Evolutionary conservation across 148 eudicot species (phyloP).

Genomic region (Rhododendron griersonianum): DNA sequence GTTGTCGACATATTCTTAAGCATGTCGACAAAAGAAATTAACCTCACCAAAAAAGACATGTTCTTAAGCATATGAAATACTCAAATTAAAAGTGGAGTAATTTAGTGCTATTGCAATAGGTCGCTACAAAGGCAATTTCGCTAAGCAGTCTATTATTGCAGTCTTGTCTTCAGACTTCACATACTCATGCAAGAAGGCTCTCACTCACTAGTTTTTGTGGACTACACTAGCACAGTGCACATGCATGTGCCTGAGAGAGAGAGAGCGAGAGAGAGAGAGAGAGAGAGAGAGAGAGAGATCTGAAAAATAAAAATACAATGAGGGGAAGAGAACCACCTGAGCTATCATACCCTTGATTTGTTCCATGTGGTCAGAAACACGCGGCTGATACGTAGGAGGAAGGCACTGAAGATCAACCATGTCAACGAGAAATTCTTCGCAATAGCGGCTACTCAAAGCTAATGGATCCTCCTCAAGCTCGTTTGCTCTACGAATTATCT

Average conservation of each 20-base stretch:
- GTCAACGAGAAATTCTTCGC: slow-evolving; percentile 67
- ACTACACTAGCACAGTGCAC: background rate
- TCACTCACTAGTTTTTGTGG: background rate
- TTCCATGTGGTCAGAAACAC: slow-evolving; percentile 84
- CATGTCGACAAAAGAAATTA: background rate
- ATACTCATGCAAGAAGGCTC: background rate
- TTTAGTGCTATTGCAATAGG: background rate
- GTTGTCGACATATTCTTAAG: background rate
- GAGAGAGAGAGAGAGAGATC: background rate
- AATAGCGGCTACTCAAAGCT: slow-evolving; percentile 54
- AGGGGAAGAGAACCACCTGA: slow-evolving; percentile 36
- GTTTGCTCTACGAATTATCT: slow-evolving; percentile 86
- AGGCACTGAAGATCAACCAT: slow-evolving; percentile 92
- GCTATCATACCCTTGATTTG: slow-evolving; percentile 75
- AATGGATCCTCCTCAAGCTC: slow-evolving; percentile 70
- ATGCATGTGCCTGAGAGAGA: background rate
- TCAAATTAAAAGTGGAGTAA: background rate
- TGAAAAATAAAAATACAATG: background rate
- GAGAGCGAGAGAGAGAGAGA: background rate
- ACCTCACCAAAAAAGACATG: too few species aligned
- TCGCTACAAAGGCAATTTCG: background rate
- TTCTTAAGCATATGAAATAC: background rate
- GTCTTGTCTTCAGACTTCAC: background rate
- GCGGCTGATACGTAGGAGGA: slow-evolving; percentile 70
- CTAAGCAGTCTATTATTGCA: background rate